phyloP scores from a whole-genome alignment of 2,329 filamentous ascomycete genomes.

The Neofusicoccum kwambonambiense region DNA sequence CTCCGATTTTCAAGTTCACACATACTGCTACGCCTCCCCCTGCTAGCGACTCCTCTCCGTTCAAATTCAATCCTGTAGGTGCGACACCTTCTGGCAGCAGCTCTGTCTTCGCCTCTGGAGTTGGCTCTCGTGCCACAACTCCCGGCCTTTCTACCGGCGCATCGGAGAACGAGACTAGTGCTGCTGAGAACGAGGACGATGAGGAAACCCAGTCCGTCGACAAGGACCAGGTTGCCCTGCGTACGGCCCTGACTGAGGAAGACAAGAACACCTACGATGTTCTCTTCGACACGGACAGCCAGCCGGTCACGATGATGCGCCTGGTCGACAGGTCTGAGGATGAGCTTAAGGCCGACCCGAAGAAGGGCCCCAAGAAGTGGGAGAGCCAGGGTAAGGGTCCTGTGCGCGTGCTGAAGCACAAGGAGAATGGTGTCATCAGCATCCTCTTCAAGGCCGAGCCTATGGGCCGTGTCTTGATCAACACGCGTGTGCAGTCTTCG shows the following conservation, averaged over 20 bases:
- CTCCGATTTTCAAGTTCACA: conserved; percentile 13
- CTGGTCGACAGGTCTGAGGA: conserved; percentile 29
- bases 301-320: conserved; percentile 24
- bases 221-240: conserved; percentile 8
- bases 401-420: conserved; percentile 38
- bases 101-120: conserved; percentile 20
- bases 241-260: conserved; percentile 32
- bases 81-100: conserved; percentile 10
- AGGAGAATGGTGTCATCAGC: conserved; percentile 31
- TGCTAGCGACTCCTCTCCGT: conserved; percentile 13
- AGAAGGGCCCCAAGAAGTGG: conserved; percentile 29
- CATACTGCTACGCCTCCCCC: conserved; percentile 5
- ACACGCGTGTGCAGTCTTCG: conserved; percentile 32
- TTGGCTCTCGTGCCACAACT: conserved; percentile 34
- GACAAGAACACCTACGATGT: conserved; percentile 33
- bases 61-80: conserved; percentile 17
- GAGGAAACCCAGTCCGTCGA: conserved; percentile 30
- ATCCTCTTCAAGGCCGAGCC: conserved; percentile 32
- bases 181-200: conserved; percentile 28
- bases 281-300: conserved; percentile 27
- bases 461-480: conserved; percentile 32
- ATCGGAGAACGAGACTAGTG: conserved; percentile 34
- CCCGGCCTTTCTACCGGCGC: conserved; percentile 24
- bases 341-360: conserved; percentile 22
- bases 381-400: conserved; percentile 32